phyloP scores from a whole-genome alignment of 2,329 filamentous ascomycete species.

The Canariomyces notabilis region DNA sequence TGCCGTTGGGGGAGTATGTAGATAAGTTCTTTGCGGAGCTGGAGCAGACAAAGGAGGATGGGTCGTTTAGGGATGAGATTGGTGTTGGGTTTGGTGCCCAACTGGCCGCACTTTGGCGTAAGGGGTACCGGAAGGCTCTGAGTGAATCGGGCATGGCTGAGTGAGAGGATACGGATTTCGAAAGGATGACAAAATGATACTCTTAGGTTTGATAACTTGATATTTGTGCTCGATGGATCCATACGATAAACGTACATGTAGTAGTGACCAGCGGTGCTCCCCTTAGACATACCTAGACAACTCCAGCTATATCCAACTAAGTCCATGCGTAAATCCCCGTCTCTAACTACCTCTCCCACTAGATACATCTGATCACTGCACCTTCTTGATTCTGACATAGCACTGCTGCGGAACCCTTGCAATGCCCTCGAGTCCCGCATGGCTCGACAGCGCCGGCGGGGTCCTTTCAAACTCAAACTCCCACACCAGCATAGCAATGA shows the following conservation, averaged over 20 bases:
- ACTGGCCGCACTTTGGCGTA: neutral
- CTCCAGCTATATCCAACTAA: no score
- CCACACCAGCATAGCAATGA: constrained; percentile 2
- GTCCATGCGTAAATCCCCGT: no score
- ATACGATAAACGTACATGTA: no score
- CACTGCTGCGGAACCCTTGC: neutral
- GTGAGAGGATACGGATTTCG: neutral
- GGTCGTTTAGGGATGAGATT: neutral
- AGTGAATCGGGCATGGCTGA: neutral
- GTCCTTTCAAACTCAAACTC: neutral
- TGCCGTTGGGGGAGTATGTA: neutral
- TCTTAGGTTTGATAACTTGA: no score
- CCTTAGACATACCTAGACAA: no score
- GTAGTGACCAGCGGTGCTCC: no score
- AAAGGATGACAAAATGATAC: neutral
- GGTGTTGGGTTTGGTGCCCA: neutral
- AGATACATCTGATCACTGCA: no score
- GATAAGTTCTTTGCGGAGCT: neutral
- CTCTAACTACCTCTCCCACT: no score
- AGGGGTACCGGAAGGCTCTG: neutral
- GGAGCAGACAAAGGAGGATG: neutral
- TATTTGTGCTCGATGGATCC: no score
- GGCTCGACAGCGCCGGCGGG: neutral
- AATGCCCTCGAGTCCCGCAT: neutral
- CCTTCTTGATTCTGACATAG: neutral